phyloP scores from a whole-genome alignment of 2,329 filamentous ascomycete genomes.

The Colletotrichum sojae region DNA sequence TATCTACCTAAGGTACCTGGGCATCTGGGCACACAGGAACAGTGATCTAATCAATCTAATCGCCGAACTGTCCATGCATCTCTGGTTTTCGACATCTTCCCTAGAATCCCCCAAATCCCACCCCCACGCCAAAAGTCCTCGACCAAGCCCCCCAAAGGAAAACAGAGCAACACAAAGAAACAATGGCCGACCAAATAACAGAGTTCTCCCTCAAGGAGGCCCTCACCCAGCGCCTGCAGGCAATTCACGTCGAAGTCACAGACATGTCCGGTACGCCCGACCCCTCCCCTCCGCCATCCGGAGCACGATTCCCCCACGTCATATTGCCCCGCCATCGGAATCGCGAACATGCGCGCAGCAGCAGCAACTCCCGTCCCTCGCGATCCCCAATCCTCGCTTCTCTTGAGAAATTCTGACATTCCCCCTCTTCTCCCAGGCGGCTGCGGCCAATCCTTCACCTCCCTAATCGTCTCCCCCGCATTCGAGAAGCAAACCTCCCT shows the following conservation, averaged over 20 bases:
- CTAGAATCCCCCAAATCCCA: not conserved
- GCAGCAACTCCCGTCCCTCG: not conserved
- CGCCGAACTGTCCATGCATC: constrained; percentile 26
- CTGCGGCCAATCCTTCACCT: constrained; percentile 73
- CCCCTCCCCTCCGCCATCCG: constrained; percentile 5
- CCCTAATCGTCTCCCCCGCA: constrained; percentile 73
- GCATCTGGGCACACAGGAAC: no score
- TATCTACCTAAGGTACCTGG: no score
- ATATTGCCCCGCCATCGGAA: constrained; percentile 34
- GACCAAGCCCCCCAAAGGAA: no score
- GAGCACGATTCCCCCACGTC: constrained; percentile 20
- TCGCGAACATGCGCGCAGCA: constrained; percentile 18
- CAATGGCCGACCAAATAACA: constrained; percentile 76
- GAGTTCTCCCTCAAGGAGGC: constrained; percentile 78
- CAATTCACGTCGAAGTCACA: constrained; percentile 86
- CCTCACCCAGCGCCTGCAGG: constrained; percentile 78
- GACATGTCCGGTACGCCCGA: constrained; percentile 87
- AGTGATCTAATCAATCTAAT: constrained; percentile 43
- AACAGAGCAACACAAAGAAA: not conserved
- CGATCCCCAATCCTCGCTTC: not conserved
- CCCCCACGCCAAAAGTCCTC: no score
- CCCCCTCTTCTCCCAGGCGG: constrained; percentile 59
- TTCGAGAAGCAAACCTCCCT: constrained; percentile 83
- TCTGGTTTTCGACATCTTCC: constrained; percentile 35
- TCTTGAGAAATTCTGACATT: no score